Evolutionary conservation across 2,329 filamentous ascomycete genomes (phyloP), one percentile per base, ranked within the genome.

Genomic region (Aurifilum marmelostoma): DNA sequence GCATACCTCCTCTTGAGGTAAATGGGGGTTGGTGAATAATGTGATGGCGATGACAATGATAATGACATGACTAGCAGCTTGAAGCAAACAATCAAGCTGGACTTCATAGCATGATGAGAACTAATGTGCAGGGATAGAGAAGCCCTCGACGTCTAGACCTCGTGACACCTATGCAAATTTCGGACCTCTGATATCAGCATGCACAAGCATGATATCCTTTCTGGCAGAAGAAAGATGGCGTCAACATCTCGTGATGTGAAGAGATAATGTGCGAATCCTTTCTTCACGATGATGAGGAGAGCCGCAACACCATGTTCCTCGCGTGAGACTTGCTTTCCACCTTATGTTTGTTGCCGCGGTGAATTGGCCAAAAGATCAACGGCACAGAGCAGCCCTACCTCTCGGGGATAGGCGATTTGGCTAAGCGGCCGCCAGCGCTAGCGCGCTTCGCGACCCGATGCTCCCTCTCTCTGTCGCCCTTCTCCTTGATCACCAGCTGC

Each of bases 361-460:
- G 64, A 43, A 69, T 69, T 24, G 69, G 69, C 69, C 69, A 71
- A 60, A 71, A 71, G 16, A 65, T 69, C 69, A 71, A 59, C 69
- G 67, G 65, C 60, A 71, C 69, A 65, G 69, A 71, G 69, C 69
- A 76, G 77, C 82, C 82, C 85, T 87, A 87, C 77, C 82, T 85
- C 80, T 89, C 87, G 74, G 87, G 86, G 77, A 89, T 89, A 75
- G 87, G 85, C 74, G 85, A 85, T 79, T 85, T 89, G 71, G 88
- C 88, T 76, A 95, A 84, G 73, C 91, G 85, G 62, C 92, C 92
- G 61, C 92, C 92, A 34, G 90, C 92, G 77, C 92, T 94, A 71
- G 92, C 89, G 71, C 92, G 86, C 82, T 96, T 96, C 78, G 93
- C 91, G 70, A 95, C 79, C 71, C 89, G 88, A 32, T 85, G 81